Base-by-base conservation (phyloP, 169 alveolate genomes). In the Babesia ovis region DNA sequence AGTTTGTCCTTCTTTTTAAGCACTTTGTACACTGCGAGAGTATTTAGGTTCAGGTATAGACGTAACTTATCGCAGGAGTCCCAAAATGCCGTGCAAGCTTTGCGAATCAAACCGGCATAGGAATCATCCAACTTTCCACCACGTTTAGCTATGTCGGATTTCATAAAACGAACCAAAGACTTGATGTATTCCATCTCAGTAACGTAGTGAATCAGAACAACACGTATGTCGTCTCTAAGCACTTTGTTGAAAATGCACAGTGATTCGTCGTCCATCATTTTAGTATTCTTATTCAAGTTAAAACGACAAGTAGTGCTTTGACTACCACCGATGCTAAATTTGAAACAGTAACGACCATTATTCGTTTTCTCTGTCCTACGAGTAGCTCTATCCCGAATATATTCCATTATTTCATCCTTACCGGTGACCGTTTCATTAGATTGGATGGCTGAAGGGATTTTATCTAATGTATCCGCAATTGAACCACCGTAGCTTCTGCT, bases 1-100 rank as follows among this genome's bases (percentile, higher is more conserved):
- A 86, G 74, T 37, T 93, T 91, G 56, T 92, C 95, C 74, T 93
- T 89, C 79, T 90, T 93, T 68, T 86, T 85, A 27, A 91, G 68
- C 27, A 90, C 83, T 68, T 93, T 92, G 77, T 81, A 86, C 23
- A 92, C 94, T 32, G 95, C 93, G 37, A 93, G 54, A 18, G 85
- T 84, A 62, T 93, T 93, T 22, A 91, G 45, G 42, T 88, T 76
- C 51, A 90, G 67, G 53, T 90, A 93, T 32, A 84, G 89, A 56
- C 89, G 83, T 14, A 93, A 73, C 39, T 92, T 91, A 62, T 93
- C 97, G 66, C 86, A 83, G 14, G 91, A 68, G 43, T 90, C 92
- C 79, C 93, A 89, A 34, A 92, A 61, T 54, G 91, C 77, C 39
- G 92, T 72, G 32, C 90, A 77, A 39, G 90, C 85, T 14, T 72